Evolutionary conservation across 139 green algal genomes (phyloP).

Genomic region (Closterium sp.): DNA sequence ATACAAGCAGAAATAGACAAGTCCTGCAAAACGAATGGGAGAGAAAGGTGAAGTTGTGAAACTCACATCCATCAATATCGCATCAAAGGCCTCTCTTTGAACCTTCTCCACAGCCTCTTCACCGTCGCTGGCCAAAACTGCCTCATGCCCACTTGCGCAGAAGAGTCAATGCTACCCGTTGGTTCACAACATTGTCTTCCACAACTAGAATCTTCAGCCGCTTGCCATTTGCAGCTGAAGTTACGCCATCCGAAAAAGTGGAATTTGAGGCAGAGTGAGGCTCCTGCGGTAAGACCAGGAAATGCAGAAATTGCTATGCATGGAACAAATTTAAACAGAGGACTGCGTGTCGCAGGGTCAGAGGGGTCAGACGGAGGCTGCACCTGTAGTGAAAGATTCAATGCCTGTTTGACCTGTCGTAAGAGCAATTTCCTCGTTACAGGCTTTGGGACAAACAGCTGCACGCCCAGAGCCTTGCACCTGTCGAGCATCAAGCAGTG

Average conservation of each 20-base stretch:
- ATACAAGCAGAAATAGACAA: no score
- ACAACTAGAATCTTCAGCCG: slow-evolving; percentile 28
- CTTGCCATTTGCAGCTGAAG: neutral
- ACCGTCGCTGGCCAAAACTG: slow-evolving; percentile 8
- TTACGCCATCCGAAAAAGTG: neutral
- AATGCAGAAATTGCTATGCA: no score
- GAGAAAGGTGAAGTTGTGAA: no score
- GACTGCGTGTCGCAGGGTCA: no score
- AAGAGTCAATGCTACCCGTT: slow-evolving; percentile 25
- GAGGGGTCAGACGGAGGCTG: neutral
- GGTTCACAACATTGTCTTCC: slow-evolving; percentile 44
- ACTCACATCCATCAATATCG: slow-evolving; percentile 47
- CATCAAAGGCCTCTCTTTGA: slow-evolving; percentile 10
- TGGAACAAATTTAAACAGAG: no score
- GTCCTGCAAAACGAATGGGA: no score
- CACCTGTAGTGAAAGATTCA: neutral
- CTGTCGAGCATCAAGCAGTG: neutral
- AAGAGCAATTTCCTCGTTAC: slow-evolving; percentile 1
- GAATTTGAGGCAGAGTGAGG: neutral
- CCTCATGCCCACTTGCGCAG: slow-evolving; percentile 31
- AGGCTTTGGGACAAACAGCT: neutral
- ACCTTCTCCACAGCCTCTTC: slow-evolving; percentile 36
- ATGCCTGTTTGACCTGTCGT: neutral
- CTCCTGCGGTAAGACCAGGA: no score
- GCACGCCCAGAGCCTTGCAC: neutral